A percentile compares a stretch with the other conserved stretches of the same genome.
Evolutionary conservation across 2,329 filamentous ascomycete species (phyloP).

Genomic region (Colletotrichum eremochloae): DNA sequence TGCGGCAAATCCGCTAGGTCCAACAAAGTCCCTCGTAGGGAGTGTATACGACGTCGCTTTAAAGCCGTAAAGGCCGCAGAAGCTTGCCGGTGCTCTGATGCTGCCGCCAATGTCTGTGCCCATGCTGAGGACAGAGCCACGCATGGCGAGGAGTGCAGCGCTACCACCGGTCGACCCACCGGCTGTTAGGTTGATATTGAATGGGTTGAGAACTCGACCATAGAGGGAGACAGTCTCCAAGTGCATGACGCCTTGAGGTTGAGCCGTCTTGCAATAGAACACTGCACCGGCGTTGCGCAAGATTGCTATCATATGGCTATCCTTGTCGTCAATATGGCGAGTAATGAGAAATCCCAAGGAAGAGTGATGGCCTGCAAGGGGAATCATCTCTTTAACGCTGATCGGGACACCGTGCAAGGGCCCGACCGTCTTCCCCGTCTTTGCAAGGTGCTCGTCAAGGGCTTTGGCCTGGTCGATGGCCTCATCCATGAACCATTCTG

Average conservation of each 20-base stretch:
- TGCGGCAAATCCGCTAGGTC: conserved; percentile 43
- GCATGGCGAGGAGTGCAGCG: conserved; percentile 54
- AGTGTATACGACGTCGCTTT: conserved; percentile 44
- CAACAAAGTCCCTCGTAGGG: conserved; percentile 46
- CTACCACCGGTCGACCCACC: conserved; percentile 76
- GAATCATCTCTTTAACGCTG: conserved; percentile 72
- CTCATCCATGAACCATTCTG: conserved; percentile 61
- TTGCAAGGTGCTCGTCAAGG: conserved; percentile 58
- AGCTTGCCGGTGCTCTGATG: conserved; percentile 53
- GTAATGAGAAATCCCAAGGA: conserved; percentile 65
- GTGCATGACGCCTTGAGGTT: conserved; percentile 69
- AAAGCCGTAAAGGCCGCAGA: conserved; percentile 50
- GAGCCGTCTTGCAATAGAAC: conserved; percentile 77
- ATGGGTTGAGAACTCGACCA: conserved; percentile 73
- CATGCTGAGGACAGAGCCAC: conserved; percentile 56
- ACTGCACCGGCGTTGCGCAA: conserved; percentile 71
- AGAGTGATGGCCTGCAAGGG: conserved; percentile 62
- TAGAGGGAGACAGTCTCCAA: conserved; percentile 73
- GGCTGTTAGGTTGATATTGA: conserved; percentile 69
- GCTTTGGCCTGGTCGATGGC: conserved; percentile 48
- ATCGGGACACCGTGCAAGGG: conserved; percentile 68
- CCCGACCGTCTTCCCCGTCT: conserved; percentile 60
- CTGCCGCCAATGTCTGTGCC: conserved; percentile 59
- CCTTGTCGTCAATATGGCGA: conserved; percentile 63
- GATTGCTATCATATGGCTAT: conserved; percentile 69